Evolutionary conservation across 2,329 filamentous ascomycete genomes (phyloP).

Genomic region (Neopestalotiopsis clavispora): DNA sequence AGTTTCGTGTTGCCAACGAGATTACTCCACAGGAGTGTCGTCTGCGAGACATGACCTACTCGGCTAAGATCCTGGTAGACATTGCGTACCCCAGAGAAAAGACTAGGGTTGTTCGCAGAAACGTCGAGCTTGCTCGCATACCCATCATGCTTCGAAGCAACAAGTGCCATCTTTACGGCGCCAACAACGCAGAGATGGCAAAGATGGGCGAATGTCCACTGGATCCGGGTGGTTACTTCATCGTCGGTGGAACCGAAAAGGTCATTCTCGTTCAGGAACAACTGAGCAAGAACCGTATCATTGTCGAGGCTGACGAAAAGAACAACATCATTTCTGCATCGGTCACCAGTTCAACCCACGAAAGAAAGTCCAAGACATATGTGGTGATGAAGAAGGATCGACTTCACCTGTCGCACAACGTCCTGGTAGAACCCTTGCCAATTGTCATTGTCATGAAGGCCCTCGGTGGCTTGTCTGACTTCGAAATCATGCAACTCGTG

Average conservation of each 20-base stretch:
- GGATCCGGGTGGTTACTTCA: conserved; percentile 97
- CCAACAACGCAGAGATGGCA: conserved; percentile 87
- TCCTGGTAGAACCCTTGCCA: conserved; percentile 89
- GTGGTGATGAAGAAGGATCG: conserved; percentile 93
- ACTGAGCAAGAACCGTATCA: conserved; percentile 98
- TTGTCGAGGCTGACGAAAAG: conserved; percentile 90
- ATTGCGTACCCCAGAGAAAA: conserved; percentile 87
- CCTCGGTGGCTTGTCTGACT: conserved; percentile 90
- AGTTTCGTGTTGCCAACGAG: conserved; percentile 70
- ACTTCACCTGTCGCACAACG: conserved; percentile 90
- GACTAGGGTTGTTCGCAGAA: conserved; percentile 73
- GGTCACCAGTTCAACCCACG: conserved; percentile 96
- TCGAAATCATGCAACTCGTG: conserved; percentile 91
- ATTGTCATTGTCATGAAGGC: conserved; percentile 94
- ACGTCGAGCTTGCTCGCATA: conserved; percentile 85
- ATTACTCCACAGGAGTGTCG: conserved; percentile 97
- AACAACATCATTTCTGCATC: conserved; percentile 95
- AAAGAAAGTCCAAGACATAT: conserved; percentile 97
- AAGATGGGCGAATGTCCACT: conserved; percentile 93
- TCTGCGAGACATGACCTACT: conserved; percentile 96
- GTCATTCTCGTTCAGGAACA: conserved; percentile 98
- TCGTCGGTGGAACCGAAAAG: conserved; percentile 97
- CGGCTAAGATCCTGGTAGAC: conserved; percentile 91
- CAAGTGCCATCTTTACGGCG: conserved; percentile 85
- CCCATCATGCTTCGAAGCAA: conserved; percentile 97